These are phyloP conservation scores for Emmonsiellopsis sp. DNA, from an alignment of 2,329 filamentous ascomycete species.

Conservation along the genomic window DNA sequence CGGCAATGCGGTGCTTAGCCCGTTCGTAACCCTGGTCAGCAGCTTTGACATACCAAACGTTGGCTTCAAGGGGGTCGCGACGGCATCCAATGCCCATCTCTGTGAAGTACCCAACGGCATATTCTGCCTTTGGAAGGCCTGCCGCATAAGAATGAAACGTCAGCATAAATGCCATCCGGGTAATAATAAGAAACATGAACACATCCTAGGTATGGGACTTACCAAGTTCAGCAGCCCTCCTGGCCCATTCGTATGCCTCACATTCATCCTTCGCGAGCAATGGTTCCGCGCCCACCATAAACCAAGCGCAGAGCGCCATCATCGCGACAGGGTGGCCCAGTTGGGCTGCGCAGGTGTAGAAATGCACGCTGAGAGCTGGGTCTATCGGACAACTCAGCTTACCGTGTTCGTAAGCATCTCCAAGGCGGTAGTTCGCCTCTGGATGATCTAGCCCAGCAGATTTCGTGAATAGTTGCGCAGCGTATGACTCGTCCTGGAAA, in stretches of 20 bases:
- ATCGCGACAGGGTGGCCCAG: constrained; percentile 76
- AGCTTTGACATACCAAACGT: constrained; percentile 96
- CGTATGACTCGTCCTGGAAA: constrained; percentile 82
- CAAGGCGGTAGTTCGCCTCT: constrained; percentile 78
- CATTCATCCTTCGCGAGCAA: constrained; percentile 90
- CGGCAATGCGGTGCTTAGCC: constrained; percentile 75
- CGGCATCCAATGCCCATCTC: constrained; percentile 97
- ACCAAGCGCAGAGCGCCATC: constrained; percentile 99
- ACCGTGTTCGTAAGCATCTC: constrained; percentile 95
- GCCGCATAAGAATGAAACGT: neutral
- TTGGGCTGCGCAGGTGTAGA: constrained; percentile 89
- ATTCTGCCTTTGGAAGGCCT: constrained; percentile 63
- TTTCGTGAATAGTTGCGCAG: constrained; percentile 88
- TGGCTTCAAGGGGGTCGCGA: constrained; percentile 88
- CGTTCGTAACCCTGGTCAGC: constrained; percentile 86
- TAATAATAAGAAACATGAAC: neutral
- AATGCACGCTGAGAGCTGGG: constrained; percentile 88
- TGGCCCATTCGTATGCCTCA: constrained; percentile 95
- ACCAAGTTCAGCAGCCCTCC: constrained; percentile 78
- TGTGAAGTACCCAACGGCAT: constrained; percentile 92
- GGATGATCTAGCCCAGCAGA: constrained; percentile 85
- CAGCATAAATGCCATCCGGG: neutral
- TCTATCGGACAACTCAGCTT: constrained; percentile 79
- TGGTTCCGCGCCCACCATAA: constrained; percentile 87
- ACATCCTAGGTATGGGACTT: constrained; percentile 25